Evolutionary conservation across 2,329 filamentous ascomycete species (phyloP).

Genomic region (Albifimbria verrucaria): DNA sequence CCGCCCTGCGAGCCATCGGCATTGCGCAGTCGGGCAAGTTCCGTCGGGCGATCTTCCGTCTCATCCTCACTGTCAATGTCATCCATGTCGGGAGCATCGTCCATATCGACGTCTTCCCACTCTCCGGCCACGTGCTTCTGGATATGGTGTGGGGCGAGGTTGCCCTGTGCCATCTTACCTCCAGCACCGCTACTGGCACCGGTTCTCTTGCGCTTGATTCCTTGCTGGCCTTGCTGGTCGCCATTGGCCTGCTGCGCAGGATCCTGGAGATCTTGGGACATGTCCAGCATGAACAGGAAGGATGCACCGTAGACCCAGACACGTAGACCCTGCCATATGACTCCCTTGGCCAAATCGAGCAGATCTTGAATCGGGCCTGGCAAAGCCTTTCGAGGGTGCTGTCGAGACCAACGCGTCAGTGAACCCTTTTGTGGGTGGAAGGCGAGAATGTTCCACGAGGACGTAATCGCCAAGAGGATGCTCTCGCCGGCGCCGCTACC

Average conservation of each 20-base stretch:
- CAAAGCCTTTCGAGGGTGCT: conserved; percentile 73
- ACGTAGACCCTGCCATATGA: conserved; percentile 75
- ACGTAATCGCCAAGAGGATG: conserved; percentile 51
- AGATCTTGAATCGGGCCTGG: conserved; percentile 72
- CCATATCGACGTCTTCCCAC: conserved; percentile 35
- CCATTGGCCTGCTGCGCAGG: conserved; percentile 27
- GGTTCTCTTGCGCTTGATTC: conserved; percentile 53
- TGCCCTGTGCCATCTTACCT: conserved; percentile 45
- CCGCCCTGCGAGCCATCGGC: conserved; percentile 15
- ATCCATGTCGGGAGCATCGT: conserved; percentile 32
- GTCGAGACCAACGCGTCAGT: conserved; percentile 80
- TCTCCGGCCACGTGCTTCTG: conserved; percentile 38
- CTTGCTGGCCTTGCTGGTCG: conserved; percentile 20
- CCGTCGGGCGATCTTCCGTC: conserved; percentile 29
- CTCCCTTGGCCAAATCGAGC: conserved; percentile 77
- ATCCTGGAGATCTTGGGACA: conserved; percentile 64
- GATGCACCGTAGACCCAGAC: conserved; percentile 84
- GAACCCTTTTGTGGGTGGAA: conserved; percentile 76
- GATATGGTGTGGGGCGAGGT: conserved; percentile 41
- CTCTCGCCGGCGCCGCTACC: conserved; percentile 39
- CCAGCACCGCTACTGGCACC: conserved; percentile 50
- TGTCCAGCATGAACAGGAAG: conserved; percentile 91
- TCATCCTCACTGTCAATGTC: conserved; percentile 35
- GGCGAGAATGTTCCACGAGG: conserved; percentile 64
- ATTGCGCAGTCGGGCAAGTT: conserved; percentile 31